Conservation (phyloP, 805 yeast genomes). For the Zygosaccharomyces rouxii region DNA sequence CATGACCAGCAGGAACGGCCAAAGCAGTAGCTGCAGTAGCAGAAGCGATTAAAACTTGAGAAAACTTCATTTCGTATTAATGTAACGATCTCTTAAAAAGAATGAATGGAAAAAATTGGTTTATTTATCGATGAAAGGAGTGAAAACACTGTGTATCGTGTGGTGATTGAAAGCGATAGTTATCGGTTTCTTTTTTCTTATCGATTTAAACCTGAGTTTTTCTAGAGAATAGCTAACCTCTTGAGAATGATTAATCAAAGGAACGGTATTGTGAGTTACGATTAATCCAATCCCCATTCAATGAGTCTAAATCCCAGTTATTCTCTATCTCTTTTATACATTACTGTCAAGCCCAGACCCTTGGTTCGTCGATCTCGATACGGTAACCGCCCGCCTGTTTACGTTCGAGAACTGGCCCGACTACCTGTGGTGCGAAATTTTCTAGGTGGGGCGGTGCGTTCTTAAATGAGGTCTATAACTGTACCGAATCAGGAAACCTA, state of each 20-base stretch:
- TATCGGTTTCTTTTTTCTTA: neutral
- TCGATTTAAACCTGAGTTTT: too few relatives aligned
- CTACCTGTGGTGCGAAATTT: neutral
- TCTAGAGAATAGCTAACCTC: neutral
- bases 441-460: constrained; percentile 6
- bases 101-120: neutral
- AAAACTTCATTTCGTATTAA: constrained; percentile 20
- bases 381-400: constrained; percentile 5
- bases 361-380: constrained; percentile 1
- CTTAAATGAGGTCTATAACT: neutral
- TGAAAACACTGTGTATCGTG: constrained; percentile 12
- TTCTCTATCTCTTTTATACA: constrained; percentile 5
- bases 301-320: neutral
- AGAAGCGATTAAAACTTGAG: constrained; percentile 21
- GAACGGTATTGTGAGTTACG: neutral
- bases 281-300: neutral
- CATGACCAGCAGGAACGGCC: constrained; percentile 30
- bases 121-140: constrained; percentile 9
- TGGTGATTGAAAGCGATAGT: constrained; percentile 4
- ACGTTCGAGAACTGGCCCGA: constrained; percentile 5
- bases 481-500: constrained; percentile 1
- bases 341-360: neutral
- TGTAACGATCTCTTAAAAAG: neutral
- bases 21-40: constrained; percentile 25
- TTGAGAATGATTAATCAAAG: neutral